These are phyloP conservation scores for Flaveria bidentis DNA, from an alignment of 129 eudicot species.

Conservation along the genomic window DNA sequence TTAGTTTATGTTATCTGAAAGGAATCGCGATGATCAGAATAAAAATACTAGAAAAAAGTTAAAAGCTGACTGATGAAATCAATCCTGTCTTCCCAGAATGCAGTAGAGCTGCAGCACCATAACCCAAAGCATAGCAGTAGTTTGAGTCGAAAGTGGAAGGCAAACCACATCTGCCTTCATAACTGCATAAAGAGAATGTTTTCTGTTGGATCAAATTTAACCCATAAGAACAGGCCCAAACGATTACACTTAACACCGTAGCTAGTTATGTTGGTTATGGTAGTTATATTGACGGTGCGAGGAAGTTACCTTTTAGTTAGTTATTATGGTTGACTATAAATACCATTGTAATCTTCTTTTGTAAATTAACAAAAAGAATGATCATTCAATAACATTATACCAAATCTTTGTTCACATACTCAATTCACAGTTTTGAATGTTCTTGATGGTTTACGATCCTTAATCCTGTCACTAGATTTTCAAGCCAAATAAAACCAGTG, in stretches of 20 bases:
- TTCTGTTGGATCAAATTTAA: too few species aligned
- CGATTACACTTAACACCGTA: too few species aligned
- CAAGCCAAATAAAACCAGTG: neutral
- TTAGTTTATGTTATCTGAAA: neutral
- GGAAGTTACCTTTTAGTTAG: too few species aligned
- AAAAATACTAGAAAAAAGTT: neutral
- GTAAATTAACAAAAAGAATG: too few species aligned
- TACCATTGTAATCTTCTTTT: too few species aligned
- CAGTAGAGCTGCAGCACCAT: conserved; percentile 89
- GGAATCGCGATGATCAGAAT: neutral
- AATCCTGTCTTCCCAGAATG: conserved; percentile 91
- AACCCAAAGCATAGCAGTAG: conserved; percentile 96
- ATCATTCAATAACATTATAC: too few species aligned
- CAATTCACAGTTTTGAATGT: too few species aligned
- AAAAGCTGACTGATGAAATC: conserved; percentile 72
- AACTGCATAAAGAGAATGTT: conserved; percentile 42
- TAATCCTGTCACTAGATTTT: neutral
- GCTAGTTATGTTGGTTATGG: too few species aligned
- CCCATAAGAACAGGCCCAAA: too few species aligned
- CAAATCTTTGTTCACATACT: too few species aligned
- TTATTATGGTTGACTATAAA: neutral
- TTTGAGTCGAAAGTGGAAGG: conserved; percentile 88
- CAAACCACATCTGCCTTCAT: conserved; percentile 97
- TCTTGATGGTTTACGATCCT: conserved; percentile 2
- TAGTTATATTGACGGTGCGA: too few species aligned